These are phyloP conservation scores for Atkinsonella hypoxylon DNA, from an alignment of 2,329 filamentous ascomycete species.

Conservation along the genomic window DNA sequence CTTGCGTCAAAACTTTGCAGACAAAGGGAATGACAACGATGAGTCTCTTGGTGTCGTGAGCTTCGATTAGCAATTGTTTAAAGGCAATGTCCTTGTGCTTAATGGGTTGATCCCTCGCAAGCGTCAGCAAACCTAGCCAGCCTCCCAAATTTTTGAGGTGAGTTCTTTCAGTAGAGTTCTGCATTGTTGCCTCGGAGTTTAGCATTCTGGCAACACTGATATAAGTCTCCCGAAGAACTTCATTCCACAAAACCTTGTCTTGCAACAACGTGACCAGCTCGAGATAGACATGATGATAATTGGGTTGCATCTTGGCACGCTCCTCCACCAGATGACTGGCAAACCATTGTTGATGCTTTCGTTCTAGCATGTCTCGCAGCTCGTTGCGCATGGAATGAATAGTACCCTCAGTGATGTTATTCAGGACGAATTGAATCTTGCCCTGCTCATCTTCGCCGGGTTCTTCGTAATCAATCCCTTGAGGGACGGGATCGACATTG, in stretches of 20 bases:
- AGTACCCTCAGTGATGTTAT: conserved; percentile 89
- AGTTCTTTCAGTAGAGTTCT: conserved; percentile 69
- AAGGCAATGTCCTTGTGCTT: conserved; percentile 95
- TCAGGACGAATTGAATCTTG: conserved; percentile 88
- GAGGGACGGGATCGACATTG: conserved; percentile 57
- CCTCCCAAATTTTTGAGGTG: conserved; percentile 87
- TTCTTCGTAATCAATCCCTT: conserved; percentile 59
- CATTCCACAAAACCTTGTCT: conserved; percentile 66
- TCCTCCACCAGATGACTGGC: conserved; percentile 90
- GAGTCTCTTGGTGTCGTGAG: conserved; percentile 81
- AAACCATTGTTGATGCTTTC: conserved; percentile 90
- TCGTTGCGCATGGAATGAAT: conserved; percentile 74
- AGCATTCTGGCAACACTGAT: conserved; percentile 75
- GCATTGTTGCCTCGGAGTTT: conserved; percentile 79
- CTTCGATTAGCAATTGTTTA: conserved; percentile 88
- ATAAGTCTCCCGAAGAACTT: conserved; percentile 90
- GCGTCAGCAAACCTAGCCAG: conserved; percentile 87
- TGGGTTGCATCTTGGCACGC: conserved; percentile 92
- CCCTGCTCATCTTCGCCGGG: conserved; percentile 79
- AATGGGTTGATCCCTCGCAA: conserved; percentile 89
- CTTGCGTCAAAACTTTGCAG: conserved; percentile 87
- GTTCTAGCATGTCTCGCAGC: conserved; percentile 64
- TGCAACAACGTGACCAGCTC: conserved; percentile 77
- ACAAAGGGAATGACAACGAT: conserved; percentile 93
- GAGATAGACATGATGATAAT: conserved; percentile 88